Evolutionary conservation across 306 rosid species (phyloP).

Genomic region (Cucurbita ficifolia): DNA sequence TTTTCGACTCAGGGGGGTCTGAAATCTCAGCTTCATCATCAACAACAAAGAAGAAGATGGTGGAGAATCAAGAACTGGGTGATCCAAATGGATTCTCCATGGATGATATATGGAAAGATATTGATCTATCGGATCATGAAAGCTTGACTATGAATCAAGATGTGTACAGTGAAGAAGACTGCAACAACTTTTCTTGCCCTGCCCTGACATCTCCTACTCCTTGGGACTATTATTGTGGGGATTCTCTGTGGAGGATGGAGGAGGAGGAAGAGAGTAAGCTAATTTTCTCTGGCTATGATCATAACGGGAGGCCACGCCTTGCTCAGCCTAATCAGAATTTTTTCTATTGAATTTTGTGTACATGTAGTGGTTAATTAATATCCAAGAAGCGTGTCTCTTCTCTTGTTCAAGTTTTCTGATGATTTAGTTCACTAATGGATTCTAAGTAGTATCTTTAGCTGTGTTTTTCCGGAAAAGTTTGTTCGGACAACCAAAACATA

Average conservation of each 20-base stretch:
- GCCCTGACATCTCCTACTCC: constrained; percentile 19
- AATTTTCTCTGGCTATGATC: constrained; percentile 1
- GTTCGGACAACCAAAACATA: not conserved
- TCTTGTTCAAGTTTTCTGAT: not conserved
- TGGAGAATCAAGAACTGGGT: not conserved
- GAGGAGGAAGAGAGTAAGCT: constrained; percentile 27
- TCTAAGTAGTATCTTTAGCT: not conserved
- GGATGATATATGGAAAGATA: constrained; percentile 97
- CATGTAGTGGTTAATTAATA: not conserved
- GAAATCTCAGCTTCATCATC: not conserved
- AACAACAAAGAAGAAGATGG: constrained; percentile 11
- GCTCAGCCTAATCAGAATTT: constrained; percentile 39
- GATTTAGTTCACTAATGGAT: not conserved
- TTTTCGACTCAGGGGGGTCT: constrained; percentile 64
- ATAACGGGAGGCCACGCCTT: constrained; percentile 6
- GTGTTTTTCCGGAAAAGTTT: not conserved
- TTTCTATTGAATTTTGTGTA: constrained; percentile 2
- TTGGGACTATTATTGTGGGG: constrained; percentile 46
- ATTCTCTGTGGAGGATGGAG: constrained; percentile 58
- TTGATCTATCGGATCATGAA: constrained; percentile 35
- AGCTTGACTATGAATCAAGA: constrained; percentile 3
- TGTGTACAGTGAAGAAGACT: constrained; percentile 2
- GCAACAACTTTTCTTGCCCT: constrained; percentile 28
- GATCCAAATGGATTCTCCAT: constrained; percentile 23
- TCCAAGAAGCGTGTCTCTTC: not conserved